Evolutionary conservation across 2,329 filamentous ascomycete species (phyloP).

Genomic region (Epichloe bromicola): DNA sequence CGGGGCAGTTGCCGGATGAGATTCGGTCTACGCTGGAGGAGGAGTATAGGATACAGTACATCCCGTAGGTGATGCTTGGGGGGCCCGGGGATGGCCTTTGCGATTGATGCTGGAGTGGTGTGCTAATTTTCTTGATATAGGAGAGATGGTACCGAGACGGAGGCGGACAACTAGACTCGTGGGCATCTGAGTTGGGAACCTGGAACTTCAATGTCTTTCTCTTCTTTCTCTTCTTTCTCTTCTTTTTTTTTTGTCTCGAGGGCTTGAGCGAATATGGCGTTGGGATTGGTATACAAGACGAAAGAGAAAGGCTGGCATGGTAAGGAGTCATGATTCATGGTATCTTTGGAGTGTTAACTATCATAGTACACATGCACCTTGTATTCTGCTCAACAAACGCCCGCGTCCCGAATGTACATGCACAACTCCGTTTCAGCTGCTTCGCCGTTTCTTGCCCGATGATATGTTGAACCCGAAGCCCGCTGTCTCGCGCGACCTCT

Average conservation of each 20-base stretch:
- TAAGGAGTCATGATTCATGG: constrained; percentile 2
- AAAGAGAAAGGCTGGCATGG: neutral
- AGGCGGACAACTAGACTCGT: constrained; percentile 26
- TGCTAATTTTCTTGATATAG: constrained; percentile 24
- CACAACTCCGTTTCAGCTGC: constrained; percentile 5
- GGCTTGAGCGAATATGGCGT: constrained; percentile 2
- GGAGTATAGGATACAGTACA: constrained; percentile 50
- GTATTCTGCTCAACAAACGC: neutral
- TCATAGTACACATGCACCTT: neutral
- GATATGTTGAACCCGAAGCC: constrained; percentile 35
- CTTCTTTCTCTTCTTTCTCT: too few species aligned
- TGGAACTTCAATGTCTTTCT: neutral
- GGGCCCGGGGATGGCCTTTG: neutral
- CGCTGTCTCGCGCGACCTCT: constrained; percentile 39
- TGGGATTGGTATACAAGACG: neutral
- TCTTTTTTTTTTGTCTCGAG: neutral
- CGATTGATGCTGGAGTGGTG: neutral
- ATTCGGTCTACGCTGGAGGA: constrained; percentile 47
- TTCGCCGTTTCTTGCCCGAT: constrained; percentile 40
- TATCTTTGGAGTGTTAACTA: neutral
- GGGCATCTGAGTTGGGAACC: neutral
- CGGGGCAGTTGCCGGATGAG: constrained; percentile 61
- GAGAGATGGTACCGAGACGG: constrained; percentile 42
- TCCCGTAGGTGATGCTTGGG: constrained; percentile 43
- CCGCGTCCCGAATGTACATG: neutral